Evolutionary conservation across 257 asterid genomes (phyloP).

Genomic region (Vinca minor): DNA sequence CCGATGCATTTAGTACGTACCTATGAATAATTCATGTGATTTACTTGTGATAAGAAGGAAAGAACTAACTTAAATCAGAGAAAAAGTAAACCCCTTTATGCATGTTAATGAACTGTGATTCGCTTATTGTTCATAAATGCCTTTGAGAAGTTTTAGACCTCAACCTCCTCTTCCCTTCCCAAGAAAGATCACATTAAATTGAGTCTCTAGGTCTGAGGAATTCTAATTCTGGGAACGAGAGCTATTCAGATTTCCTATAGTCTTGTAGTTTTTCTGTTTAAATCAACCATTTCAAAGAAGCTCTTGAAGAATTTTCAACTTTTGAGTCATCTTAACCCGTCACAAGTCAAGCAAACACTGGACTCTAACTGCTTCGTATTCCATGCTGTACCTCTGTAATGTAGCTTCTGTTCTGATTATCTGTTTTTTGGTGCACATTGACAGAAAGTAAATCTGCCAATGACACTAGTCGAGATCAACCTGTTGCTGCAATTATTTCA

Average conservation of each 20-base stretch:
- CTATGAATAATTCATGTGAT: not conserved
- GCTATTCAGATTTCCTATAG: not conserved
- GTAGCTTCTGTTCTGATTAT: slow-evolving; percentile 16
- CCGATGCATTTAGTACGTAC: too few relatives aligned
- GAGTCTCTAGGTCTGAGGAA: not conserved
- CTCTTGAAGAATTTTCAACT: not conserved
- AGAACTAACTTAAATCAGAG: not conserved
- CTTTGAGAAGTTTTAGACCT: not conserved
- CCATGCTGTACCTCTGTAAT: not conserved
- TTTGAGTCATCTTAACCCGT: not conserved
- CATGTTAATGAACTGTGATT: not conserved
- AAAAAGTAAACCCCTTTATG: not conserved
- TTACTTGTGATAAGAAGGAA: not conserved
- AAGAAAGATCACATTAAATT: not conserved
- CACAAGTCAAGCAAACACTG: not conserved
- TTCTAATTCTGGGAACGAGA: not conserved
- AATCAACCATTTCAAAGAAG: not conserved
- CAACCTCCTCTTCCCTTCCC: not conserved
- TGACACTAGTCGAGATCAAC: slow-evolving; percentile 59
- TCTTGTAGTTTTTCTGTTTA: not conserved
- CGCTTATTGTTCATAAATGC: not conserved
- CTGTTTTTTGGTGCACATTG: slow-evolving; percentile 18
- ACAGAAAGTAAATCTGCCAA: slow-evolving; percentile 66
- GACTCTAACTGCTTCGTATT: not conserved
- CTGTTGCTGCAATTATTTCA: slow-evolving; percentile 46